Conservation (phyloP, 768 basidiomycete genomes). For the Filobasidium wieringae region DNA sequence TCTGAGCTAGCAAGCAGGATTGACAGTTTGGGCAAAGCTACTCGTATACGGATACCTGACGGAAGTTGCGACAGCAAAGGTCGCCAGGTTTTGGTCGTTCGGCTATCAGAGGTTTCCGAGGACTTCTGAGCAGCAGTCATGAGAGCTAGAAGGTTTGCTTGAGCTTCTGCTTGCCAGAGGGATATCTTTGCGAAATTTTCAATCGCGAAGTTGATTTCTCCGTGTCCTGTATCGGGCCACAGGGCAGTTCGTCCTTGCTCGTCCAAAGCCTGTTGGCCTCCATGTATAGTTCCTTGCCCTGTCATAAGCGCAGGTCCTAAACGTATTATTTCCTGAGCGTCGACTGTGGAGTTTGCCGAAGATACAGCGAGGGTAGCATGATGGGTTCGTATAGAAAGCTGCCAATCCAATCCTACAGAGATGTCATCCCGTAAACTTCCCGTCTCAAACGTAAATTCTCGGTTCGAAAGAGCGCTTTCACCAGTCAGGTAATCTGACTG, state of each 20-base stretch:
- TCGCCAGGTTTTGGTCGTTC: slow-evolving; percentile 10
- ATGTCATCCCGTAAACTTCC: not conserved
- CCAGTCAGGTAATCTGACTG: no score
- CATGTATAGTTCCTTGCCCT: no score
- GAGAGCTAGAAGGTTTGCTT: not conserved
- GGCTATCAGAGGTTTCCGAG: not conserved
- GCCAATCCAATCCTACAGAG: not conserved
- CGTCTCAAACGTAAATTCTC: not conserved
- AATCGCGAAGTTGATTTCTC: not conserved
- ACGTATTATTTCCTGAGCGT: no score
- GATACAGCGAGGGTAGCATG: no score
- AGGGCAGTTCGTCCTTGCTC: not conserved
- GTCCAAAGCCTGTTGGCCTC: no score
- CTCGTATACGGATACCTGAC: slow-evolving; percentile 48
- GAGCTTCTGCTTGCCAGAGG: slow-evolving; percentile 5
- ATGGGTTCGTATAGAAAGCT: not conserved
- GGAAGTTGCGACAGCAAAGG: slow-evolving; percentile 43
- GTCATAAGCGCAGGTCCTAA: no score
- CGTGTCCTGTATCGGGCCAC: not conserved
- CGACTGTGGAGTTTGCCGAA: no score
- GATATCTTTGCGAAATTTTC: not conserved
- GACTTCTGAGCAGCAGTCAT: not conserved
- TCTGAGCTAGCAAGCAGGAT: slow-evolving; percentile 67
- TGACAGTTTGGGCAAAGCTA: slow-evolving; percentile 54
- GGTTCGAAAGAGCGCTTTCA: not conserved